These are phyloP conservation scores for Ceratocystis cubensis DNA, from an alignment of 2,329 filamentous ascomycete genomes.

Conservation along the genomic window DNA sequence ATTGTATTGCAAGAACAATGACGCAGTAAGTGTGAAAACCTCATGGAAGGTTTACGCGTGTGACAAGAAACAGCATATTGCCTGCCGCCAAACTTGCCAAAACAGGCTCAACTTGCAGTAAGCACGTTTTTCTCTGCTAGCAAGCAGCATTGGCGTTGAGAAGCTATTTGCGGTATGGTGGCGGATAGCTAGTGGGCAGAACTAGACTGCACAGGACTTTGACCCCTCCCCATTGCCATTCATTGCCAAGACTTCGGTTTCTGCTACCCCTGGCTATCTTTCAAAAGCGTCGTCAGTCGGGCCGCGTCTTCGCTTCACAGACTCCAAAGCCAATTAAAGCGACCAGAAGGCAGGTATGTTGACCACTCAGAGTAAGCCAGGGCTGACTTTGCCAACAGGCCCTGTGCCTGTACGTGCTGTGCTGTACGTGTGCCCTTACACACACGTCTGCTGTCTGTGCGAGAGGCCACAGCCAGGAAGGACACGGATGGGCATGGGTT, in stretches of 20 bases:
- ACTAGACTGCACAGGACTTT: neutral
- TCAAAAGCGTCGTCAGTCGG: constrained; percentile 5
- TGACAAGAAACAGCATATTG: neutral
- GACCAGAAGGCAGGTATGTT: neutral
- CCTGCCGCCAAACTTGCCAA: too few relatives aligned
- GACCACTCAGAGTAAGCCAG: neutral
- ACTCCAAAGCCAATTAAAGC: neutral
- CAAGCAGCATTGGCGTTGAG: neutral
- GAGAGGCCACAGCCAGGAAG: neutral
- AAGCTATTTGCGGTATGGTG: neutral
- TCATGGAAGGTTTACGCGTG: neutral
- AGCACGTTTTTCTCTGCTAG: neutral
- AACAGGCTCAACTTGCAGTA: too few relatives aligned
- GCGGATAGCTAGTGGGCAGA: neutral
- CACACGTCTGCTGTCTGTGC: constrained; percentile 7
- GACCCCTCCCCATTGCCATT: neutral
- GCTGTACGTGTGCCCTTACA: neutral
- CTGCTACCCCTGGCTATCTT: constrained; percentile 1
- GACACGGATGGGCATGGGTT: constrained; percentile 1
- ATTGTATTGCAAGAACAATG: neutral
- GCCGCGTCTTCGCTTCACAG: constrained; percentile 3
- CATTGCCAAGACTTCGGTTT: neutral
- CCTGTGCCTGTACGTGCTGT: neutral
- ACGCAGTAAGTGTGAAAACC: neutral
- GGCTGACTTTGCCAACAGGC: neutral